Percentiles rank a stretch among this genome's conserved stretches.
Conservation (phyloP, 2,329 filamentous ascomycete species). For the Mollisia scopiformis region DNA sequence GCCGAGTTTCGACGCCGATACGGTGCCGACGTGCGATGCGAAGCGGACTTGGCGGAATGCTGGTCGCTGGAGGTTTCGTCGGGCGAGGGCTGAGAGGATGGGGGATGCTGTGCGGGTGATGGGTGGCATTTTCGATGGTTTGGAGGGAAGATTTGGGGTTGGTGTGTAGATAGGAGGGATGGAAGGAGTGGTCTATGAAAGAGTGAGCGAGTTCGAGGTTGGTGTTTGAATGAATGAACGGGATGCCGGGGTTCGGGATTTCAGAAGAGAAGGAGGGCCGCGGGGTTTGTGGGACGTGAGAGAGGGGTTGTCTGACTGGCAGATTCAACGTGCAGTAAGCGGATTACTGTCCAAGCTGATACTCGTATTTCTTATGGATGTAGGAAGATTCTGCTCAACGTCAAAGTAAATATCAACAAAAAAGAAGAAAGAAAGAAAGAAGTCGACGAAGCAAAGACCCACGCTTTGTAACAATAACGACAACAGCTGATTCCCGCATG, state of each 20-base stretch:
- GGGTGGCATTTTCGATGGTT: constrained; percentile 15
- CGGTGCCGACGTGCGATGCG: not conserved
- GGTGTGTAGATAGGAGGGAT: no score
- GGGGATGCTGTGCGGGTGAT: constrained; percentile 9
- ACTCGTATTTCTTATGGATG: no score
- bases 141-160: constrained; percentile 3
- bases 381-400: not conserved
- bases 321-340: no score
- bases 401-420: not conserved
- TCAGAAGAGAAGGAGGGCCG: not conserved
- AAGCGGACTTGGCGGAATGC: constrained; percentile 7
- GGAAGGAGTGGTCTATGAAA: not conserved
- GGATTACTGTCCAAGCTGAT: no score
- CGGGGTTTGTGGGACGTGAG: constrained; percentile 2
- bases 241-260: not conserved
- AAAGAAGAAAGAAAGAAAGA: not conserved
- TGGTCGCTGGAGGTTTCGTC: constrained; percentile 14
- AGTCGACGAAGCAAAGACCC: no score
- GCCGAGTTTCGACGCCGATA: not conserved
- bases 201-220: not conserved
- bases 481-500: not conserved
- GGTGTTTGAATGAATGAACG: not conserved
- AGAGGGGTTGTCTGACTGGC: no score
- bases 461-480: not conserved
- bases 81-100: constrained; percentile 21